Evolutionary conservation across 2,329 filamentous ascomycete genomes (phyloP).

Genomic region (Colletotrichum spaethianum): DNA sequence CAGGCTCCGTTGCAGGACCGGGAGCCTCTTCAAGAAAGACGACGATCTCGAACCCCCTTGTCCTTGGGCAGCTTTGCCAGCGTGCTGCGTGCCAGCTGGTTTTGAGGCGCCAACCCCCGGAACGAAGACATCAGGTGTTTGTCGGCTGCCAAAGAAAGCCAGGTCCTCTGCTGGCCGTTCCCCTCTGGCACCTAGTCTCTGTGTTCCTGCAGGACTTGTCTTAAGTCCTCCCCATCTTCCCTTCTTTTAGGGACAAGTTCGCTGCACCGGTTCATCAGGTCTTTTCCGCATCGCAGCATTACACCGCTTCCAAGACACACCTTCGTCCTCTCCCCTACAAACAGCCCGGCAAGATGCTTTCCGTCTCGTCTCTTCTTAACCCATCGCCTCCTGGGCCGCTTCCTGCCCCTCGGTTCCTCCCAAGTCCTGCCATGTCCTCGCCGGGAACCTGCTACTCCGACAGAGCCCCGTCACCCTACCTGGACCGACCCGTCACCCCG

Average conservation of each 20-base stretch:
- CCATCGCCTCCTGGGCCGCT: constrained; percentile 63
- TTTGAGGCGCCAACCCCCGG: constrained; percentile 30
- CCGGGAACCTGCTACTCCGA: constrained; percentile 52
- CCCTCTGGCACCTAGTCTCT: constrained; percentile 22
- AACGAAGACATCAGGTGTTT: constrained; percentile 36
- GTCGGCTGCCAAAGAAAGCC: constrained; percentile 29
- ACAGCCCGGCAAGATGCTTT: constrained; percentile 67
- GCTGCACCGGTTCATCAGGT: constrained; percentile 28
- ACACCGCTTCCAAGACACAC: constrained; percentile 42
- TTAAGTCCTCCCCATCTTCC: constrained; percentile 47
- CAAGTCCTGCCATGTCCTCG: constrained; percentile 56
- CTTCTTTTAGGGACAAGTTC: constrained; percentile 36
- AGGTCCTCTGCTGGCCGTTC: constrained; percentile 39
- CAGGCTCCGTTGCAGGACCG: constrained; percentile 33
- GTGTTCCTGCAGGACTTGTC: constrained; percentile 49
- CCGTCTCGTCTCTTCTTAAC: constrained; percentile 77
- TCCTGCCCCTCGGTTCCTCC: constrained; percentile 58
- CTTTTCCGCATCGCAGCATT: constrained; percentile 32
- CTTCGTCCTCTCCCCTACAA: constrained; percentile 9
- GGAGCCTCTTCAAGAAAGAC: constrained; percentile 48
- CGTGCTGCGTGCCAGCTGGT: constrained; percentile 20
- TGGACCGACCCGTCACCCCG: constrained; percentile 49
- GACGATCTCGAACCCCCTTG: constrained; percentile 51
- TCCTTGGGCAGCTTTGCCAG: constrained; percentile 46
- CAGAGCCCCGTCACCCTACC: constrained; percentile 46